These are phyloP conservation scores for Penicillium bialowiezense DNA, from an alignment of 495 filamentous ascomycete species.

Conservation along the genomic window DNA sequence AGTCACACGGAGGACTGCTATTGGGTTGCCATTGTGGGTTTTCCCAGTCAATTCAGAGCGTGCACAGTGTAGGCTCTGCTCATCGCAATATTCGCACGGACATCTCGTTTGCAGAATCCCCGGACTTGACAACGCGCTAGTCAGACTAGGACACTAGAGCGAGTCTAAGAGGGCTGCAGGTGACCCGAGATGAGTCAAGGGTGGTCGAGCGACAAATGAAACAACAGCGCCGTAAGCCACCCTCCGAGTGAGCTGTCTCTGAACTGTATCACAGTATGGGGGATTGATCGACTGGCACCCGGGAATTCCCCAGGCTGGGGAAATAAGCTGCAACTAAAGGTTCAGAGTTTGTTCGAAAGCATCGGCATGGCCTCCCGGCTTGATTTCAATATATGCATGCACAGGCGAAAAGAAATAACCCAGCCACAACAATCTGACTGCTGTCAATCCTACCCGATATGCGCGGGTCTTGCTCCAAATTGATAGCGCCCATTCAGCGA, in stretches of 20 bases:
- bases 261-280: neutral
- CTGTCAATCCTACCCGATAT: neutral
- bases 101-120: slow-evolving; percentile 32
- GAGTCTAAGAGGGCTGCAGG: slow-evolving; percentile 26
- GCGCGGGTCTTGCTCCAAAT: neutral
- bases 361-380: neutral
- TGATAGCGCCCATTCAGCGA: neutral
- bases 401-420: neutral
- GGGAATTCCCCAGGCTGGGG: neutral
- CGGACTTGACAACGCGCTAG: slow-evolving; percentile 20
- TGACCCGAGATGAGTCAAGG: slow-evolving; percentile 28
- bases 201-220: slow-evolving; percentile 24
- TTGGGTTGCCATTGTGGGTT: no score
- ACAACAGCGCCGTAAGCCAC: slow-evolving; percentile 14
- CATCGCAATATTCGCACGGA: slow-evolving; percentile 19
- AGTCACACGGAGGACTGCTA: neutral
- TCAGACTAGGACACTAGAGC: slow-evolving; percentile 19
- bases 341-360: neutral
- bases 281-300: neutral
- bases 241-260: slow-evolving; percentile 2
- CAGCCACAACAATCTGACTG: neutral
- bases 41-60: neutral
- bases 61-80: neutral
- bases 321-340: slow-evolving; percentile 4
- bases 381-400: neutral